phyloP scores from a whole-genome alignment of 129 eudicot species.

The Flaveria ramosissima region DNA sequence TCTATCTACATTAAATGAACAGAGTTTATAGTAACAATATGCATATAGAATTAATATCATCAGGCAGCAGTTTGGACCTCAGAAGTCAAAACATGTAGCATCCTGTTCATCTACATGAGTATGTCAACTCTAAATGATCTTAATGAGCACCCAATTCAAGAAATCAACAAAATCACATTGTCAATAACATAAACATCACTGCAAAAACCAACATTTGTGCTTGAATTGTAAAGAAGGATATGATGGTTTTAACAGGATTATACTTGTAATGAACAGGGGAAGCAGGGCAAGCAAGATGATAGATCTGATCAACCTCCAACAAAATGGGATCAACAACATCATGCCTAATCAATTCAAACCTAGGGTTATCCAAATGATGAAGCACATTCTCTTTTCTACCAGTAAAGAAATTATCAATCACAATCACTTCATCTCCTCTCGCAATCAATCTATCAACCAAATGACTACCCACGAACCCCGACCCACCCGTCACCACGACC shows the following conservation, averaged over 20 bases:
- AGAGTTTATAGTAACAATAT: background rate
- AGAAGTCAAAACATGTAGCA: slow-evolving; percentile 5
- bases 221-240: slow-evolving; percentile 49
- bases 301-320: slow-evolving; percentile 87
- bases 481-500: slow-evolving; percentile 79
- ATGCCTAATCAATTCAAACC: slow-evolving; percentile 78
- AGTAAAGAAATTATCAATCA: slow-evolving; percentile 78
- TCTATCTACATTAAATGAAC: background rate
- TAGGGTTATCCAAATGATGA: slow-evolving; percentile 66
- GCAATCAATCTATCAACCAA: slow-evolving; percentile 75
- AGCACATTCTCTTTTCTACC: slow-evolving; percentile 79
- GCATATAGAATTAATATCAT: background rate
- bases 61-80: background rate
- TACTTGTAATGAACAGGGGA: slow-evolving; percentile 91
- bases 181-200: background rate
- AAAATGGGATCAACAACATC: slow-evolving; percentile 86
- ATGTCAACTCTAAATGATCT: background rate
- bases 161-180: background rate
- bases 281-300: slow-evolving; percentile 89
- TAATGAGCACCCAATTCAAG: background rate
- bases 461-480: slow-evolving; percentile 87
- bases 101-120: background rate
- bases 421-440: slow-evolving; percentile 82
- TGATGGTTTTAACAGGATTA: slow-evolving; percentile 86
- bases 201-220: background rate